Base-by-base conservation (phyloP, 768 basidiomycete species). In the Lactarius vividus region DNA sequence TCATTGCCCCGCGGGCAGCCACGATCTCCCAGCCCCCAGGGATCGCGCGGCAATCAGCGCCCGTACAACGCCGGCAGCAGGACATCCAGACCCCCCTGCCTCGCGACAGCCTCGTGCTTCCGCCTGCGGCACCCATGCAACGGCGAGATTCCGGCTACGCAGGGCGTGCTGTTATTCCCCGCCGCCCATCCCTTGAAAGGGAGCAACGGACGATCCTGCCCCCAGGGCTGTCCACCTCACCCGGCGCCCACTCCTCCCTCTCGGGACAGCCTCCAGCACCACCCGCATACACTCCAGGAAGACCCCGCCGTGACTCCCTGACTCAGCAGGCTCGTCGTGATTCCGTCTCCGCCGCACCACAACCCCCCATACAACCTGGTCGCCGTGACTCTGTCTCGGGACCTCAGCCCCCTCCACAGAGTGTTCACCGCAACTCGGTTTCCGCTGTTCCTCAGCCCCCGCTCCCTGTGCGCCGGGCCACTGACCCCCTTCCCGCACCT, bases 201-300 rank as follows among this genome's bases (percentile, higher is more conserved):
- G 79, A 79, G 59, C 74, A 78, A 39, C 56, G 65, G 18, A 9
- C 35, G 18, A 63, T 39, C 23, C 57, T 67, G n/a, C 65, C 66
- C 35, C 66, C 66, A 4, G 66, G 66, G 11, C 53, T 67, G 15
- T 66, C 65, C n/a, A 58, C 65, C 23, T 66, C 65, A 16, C 65
- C 65, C 4, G 60, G 55, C 20, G 8, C 60, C n/a, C 55, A 49
- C 55, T 61, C 65, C 10, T 29, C 23, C n/a, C 31, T 31, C n/a
- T 3, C 44, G 2, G 60, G 60, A 23, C 65, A 66, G 39, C 64
- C 64, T 1, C 26, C 65, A 2, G n/a, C 60, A 4, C 55, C 65
- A 16, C 55, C 65, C 13, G 0, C 46, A 62, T 66, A 62, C 49
- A 42, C 60, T 26, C 44, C 35, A 26, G 49, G 29, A 53, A 40